Percentiles rank a stretch among this genome's conserved stretches.
These are phyloP conservation scores for Syncephalastrum monosporum DNA, from an alignment of 371 early-diverging fungal species.

Conservation along the genomic window DNA sequence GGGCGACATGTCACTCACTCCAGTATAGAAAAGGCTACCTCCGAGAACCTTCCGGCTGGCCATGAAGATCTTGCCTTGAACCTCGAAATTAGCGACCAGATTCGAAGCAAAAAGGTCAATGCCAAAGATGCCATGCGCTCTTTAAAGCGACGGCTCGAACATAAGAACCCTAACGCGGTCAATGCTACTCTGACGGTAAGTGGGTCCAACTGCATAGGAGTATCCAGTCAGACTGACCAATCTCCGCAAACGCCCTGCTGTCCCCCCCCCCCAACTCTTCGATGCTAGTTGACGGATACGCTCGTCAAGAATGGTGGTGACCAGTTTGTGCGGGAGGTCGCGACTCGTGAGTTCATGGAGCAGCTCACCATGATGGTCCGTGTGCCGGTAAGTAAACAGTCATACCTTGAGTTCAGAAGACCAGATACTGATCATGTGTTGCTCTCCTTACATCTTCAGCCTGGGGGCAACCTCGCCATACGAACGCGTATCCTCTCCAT, in stretches of 20 bases:
- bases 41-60: slow-evolving; percentile 84
- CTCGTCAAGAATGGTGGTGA: slow-evolving; percentile 95
- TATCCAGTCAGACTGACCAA: neutral
- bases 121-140: slow-evolving; percentile 78
- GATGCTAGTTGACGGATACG: slow-evolving; percentile 77
- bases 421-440: neutral
- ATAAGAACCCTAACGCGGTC: slow-evolving; percentile 93
- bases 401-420: neutral
- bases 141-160: slow-evolving; percentile 75
- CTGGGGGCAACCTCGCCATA: slow-evolving; percentile 68
- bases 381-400: slow-evolving; percentile 49
- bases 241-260: neutral
- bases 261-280: neutral
- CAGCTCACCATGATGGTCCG: slow-evolving; percentile 71
- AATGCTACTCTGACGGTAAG: slow-evolving; percentile 83
- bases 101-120: slow-evolving; percentile 83
- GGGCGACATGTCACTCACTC: neutral
- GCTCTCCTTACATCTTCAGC: slow-evolving; percentile 14
- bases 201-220: neutral
- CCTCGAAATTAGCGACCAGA: slow-evolving; percentile 91
- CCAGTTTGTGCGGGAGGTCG: slow-evolving; percentile 86
- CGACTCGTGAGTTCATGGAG: slow-evolving; percentile 90
- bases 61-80: slow-evolving; percentile 80
- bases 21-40: slow-evolving; percentile 78
- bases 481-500: slow-evolving; percentile 66